Evolutionary conservation across 768 basidiomycete species (phyloP), one percentile per base, ranked within the genome.

Genomic region (Porphyrellus cyaneotinctus): DNA sequence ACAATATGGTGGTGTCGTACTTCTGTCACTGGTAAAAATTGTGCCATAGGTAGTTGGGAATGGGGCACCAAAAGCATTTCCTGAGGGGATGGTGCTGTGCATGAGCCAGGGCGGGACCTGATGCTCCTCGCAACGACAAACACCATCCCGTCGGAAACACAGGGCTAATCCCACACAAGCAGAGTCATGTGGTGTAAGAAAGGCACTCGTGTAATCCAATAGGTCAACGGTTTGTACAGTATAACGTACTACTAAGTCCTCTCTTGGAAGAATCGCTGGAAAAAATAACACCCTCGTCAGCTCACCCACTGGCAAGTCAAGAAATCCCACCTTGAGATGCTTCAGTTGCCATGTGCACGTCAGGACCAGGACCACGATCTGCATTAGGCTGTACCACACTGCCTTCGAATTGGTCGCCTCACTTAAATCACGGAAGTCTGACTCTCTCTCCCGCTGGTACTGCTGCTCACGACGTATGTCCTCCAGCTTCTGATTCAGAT

Each of bases 361-460:
- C 17, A 74, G 81, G 41, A 97, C 69, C 38, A 99, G 72, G 12
- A 95, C 85, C 14, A 79, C 70, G 52, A 98, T 91, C 76, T 99
- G 95, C 31, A 82, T 78, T 24, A 97, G 43, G 63, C 86, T 93
- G 71, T 97, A 98, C 91, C 92, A 98, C 41, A 98, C 89, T 1
- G 97, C 94, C 54, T 85, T 75, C n/a, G 86, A 74, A 72, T 99
- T 99, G 35, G 92, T 95, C 15, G 72, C 69, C 71, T 99, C 97
- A 61, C 91, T 94, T 57, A 97, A 70, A 71, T 93, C 75, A 35
- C 97, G 76, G 67, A 88, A 99, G 61, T 90, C 87, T 12, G 89
- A 78, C 72, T 99, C 97, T 58, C 97, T 77, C 73, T 99, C 95
- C 38, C 97, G 80, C 75, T 98, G 95, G 67, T 97, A 99, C 71